A percentile compares a stretch with the other conserved stretches of the same genome.
phyloP scores from a whole-genome alignment of 2,329 filamentous ascomycete genomes.

The Colletotrichum euphorbiae region DNA sequence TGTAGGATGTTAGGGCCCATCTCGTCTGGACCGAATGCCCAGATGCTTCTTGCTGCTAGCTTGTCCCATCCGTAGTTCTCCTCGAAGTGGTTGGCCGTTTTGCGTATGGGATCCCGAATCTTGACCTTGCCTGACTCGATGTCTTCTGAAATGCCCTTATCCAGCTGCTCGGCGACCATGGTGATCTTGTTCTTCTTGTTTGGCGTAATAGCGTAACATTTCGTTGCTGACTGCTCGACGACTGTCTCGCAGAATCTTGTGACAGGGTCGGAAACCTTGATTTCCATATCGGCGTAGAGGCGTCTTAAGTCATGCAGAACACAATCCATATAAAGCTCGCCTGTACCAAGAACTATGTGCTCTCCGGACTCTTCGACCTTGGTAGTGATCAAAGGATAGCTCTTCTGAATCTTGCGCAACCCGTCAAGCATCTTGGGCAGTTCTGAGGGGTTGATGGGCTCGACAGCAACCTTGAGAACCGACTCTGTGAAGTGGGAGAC shows the following conservation, averaged over 20 bases:
- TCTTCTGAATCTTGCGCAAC: conserved; percentile 96
- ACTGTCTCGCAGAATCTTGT: conserved; percentile 98
- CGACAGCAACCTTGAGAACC: conserved; percentile 96
- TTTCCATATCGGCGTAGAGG: conserved; percentile 98
- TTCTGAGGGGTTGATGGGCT: conserved; percentile 98
- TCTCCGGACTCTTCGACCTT: conserved; percentile 99
- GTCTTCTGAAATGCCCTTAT: conserved; percentile 93
- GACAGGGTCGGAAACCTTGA: conserved; percentile 98
- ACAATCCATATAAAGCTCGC: conserved; percentile 99
- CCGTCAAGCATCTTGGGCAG: conserved; percentile 99
- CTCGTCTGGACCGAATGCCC: conserved; percentile 98
- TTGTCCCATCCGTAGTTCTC: conserved; percentile 98
- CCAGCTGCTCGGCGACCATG: conserved; percentile 96
- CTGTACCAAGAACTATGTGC: conserved; percentile 93
- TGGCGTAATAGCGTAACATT: conserved; percentile 96
- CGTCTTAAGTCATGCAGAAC: conserved; percentile 93
- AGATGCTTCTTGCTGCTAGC: conserved; percentile 92
- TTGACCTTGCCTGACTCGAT: conserved; percentile 92
- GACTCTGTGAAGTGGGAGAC: conserved; percentile 96
- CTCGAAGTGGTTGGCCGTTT: conserved; percentile 96
- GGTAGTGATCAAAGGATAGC: conserved; percentile 93
- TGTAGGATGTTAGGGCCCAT: conserved; percentile 95
- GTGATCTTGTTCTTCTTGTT: conserved; percentile 99
- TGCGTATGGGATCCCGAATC: conserved; percentile 91
- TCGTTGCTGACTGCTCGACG: conserved; percentile 95